These are phyloP conservation scores for Botrytis hyacinthi DNA, from an alignment of 2,329 filamentous ascomycete genomes.

Conservation along the genomic window DNA sequence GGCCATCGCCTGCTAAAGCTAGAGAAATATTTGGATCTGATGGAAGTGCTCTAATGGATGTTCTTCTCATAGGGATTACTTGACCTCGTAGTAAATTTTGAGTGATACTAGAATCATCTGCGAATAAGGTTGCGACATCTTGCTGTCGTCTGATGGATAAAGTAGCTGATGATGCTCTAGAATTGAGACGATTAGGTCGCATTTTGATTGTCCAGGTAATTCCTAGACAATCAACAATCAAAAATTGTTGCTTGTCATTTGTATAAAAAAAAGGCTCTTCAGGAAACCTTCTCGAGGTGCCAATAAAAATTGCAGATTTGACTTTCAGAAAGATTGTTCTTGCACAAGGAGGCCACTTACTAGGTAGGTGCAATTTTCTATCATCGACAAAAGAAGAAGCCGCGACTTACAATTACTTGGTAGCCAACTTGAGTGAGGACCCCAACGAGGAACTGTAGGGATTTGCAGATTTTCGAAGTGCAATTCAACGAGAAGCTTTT, in stretches of 20 bases:
- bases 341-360: background rate
- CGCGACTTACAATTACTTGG: slow-evolving; percentile 12
- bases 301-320: background rate
- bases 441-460: background rate
- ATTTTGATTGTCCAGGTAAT: slow-evolving; percentile 30
- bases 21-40: slow-evolving; percentile 13
- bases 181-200: slow-evolving; percentile 35
- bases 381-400: slow-evolving; percentile 9
- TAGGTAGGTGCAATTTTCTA: background rate
- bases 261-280: background rate
- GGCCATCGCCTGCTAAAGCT: background rate
- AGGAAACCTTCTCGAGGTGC: background rate
- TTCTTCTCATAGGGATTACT: slow-evolving; percentile 26
- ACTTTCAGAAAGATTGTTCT: background rate
- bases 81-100: slow-evolving; percentile 30
- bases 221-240: slow-evolving; percentile 10
- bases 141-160: slow-evolving; percentile 29
- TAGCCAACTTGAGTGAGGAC: background rate
- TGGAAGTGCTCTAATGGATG: slow-evolving; percentile 25
- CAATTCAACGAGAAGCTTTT: background rate
- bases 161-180: slow-evolving; percentile 33
- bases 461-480: background rate
- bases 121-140: slow-evolving; percentile 19
- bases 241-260: background rate
- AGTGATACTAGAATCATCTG: slow-evolving; percentile 32